These are phyloP conservation scores for Penicillium canariense DNA, from an alignment of 495 filamentous ascomycete species.

Conservation along the genomic window DNA sequence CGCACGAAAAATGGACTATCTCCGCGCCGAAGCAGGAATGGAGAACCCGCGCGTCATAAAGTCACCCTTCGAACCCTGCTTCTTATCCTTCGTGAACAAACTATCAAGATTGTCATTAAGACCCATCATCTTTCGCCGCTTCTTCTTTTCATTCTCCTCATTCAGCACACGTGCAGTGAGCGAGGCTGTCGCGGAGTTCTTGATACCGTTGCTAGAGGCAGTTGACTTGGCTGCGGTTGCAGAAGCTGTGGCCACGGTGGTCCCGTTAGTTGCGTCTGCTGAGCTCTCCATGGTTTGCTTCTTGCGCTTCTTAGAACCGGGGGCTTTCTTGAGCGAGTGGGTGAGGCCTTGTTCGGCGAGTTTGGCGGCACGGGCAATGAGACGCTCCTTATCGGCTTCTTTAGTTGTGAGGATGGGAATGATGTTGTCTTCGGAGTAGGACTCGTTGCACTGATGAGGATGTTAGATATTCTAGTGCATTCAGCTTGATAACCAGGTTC, in stretches of 20 bases:
- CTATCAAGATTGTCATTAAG: conserved; percentile 68
- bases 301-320: conserved; percentile 68
- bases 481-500: not conserved
- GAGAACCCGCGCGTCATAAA: conserved; percentile 79
- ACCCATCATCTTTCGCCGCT: conserved; percentile 66
- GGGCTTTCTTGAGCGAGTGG: conserved; percentile 83
- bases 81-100: conserved; percentile 59
- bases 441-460: conserved; percentile 59
- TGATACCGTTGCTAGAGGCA: conserved; percentile 57
- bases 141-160: conserved; percentile 80
- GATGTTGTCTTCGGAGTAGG: conserved; percentile 72
- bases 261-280: conserved; percentile 4
- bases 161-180: conserved; percentile 81
- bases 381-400: conserved; percentile 64
- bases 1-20: conserved; percentile 17
- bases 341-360: conserved; percentile 70
- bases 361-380: conserved; percentile 60
- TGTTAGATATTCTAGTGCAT: conserved; percentile 1
- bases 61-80: conserved; percentile 57
- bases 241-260: conserved; percentile 4
- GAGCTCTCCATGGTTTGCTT: conserved; percentile 45
- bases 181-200: conserved; percentile 79
- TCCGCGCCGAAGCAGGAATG: conserved; percentile 47
- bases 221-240: conserved; percentile 21
- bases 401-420: conserved; percentile 77